Evolutionary conservation across 306 rosid genomes (phyloP).

Genomic region (Corylus heterophylla): DNA sequence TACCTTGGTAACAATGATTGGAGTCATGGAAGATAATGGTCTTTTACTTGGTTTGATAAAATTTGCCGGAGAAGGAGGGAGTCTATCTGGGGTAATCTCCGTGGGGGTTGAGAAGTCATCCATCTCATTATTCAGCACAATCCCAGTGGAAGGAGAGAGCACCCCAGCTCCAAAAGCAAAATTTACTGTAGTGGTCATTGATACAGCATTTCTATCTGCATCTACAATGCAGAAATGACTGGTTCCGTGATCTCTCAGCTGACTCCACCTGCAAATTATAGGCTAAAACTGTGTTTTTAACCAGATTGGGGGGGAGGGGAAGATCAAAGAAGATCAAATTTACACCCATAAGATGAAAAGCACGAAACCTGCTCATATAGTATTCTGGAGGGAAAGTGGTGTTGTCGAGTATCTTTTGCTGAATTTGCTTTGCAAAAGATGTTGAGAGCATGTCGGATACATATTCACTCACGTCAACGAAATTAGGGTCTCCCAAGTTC

Average conservation of each 20-base stretch:
- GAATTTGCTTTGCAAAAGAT: constrained; percentile 63
- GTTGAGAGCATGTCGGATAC: constrained; percentile 69
- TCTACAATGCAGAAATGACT: constrained; percentile 93
- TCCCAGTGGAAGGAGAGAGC: constrained; percentile 84
- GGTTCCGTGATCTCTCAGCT: constrained; percentile 91
- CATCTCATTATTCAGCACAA: constrained; percentile 85
- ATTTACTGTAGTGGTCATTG: constrained; percentile 74
- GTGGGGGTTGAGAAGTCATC: constrained; percentile 82
- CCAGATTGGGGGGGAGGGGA: constrained; percentile 8
- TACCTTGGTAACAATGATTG: constrained; percentile 78
- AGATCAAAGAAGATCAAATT: constrained; percentile 9
- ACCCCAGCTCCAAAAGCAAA: constrained; percentile 66
- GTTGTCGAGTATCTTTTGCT: constrained; percentile 66
- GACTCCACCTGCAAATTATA: constrained; percentile 72
- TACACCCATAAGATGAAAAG: constrained; percentile 12
- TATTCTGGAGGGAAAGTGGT: constrained; percentile 86
- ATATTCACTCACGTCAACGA: constrained; percentile 42
- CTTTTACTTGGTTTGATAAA: constrained; percentile 76
- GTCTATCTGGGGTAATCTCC: constrained; percentile 49
- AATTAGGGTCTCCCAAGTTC: constrained; percentile 91
- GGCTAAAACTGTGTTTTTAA: constrained; percentile 10
- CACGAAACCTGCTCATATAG: constrained; percentile 62
- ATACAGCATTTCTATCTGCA: constrained; percentile 83
- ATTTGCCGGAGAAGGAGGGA: constrained; percentile 91
- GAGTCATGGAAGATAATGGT: constrained; percentile 92